phyloP scores from a whole-genome alignment of 768 basidiomycete genomes.

The Rhizopogon rudus region DNA sequence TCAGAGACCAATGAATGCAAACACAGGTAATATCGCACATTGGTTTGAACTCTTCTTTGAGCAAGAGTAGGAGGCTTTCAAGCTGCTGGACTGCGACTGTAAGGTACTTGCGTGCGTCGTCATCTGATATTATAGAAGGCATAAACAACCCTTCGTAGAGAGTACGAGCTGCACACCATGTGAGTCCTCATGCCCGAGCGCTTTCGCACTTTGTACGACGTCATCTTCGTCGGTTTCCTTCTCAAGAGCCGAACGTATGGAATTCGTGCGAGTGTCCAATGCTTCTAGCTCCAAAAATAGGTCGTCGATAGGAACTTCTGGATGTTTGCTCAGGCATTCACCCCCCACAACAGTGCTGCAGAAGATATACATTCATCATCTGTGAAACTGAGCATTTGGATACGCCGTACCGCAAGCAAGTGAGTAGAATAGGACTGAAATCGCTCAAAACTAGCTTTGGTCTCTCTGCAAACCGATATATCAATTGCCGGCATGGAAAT shows the following conservation, averaged over 20 bases:
- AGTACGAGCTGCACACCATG: neutral
- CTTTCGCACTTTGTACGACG: neutral
- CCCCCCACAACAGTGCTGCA: neutral
- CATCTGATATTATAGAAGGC: neutral
- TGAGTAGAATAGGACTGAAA: neutral
- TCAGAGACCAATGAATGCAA: neutral
- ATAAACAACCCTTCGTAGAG: neutral
- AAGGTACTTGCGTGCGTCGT: neutral
- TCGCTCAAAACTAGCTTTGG: neutral
- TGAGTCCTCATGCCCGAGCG: neutral
- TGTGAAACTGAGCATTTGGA: neutral
- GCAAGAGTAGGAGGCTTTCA: constrained; percentile 2
- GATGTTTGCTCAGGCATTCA: neutral
- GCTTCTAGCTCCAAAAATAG: neutral
- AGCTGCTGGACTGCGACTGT: constrained; percentile 6
- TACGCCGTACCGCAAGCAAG: neutral
- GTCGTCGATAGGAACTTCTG: neutral
- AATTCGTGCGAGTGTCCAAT: neutral
- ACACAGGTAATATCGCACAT: constrained; percentile 3
- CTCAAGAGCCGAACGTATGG: neutral
- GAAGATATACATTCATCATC: neutral
- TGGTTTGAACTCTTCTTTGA: constrained; percentile 12
- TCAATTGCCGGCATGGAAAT: neutral
- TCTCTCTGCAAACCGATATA: neutral
- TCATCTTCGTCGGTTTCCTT: neutral